Evolutionary conservation across 306 rosid genomes (phyloP), one percentile per base, ranked within the genome.

Genomic region (Lagenaria siceraria): DNA sequence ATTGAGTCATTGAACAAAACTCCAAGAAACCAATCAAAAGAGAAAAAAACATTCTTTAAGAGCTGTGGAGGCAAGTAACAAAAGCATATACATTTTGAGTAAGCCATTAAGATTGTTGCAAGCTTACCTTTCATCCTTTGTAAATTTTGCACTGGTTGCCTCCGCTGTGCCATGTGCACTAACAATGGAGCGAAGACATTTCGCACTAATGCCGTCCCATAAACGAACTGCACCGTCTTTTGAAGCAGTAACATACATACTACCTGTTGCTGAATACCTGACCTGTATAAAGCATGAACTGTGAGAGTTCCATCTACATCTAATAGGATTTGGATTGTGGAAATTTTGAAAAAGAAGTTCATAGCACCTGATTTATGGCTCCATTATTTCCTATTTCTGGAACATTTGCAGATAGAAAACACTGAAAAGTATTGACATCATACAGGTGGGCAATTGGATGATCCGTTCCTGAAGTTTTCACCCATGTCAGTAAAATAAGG

Each of bases 161-260:
- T 94, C 98, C 21, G 86, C 82, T 21, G 88, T 81, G 78, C 91
- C 95, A 81, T 94, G 98, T 73, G 96, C 95, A 78, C 87, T 92
- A 54, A 77, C 86, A 75, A 94, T 86, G 73, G 93, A 80, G 69
- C 93, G 90, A 76, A 86, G 86, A 81, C 96, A 91, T 76, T 77
- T 83, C 49, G 97, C 95, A 83, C 88, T 87, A 80, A 89, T 77
- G 74, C 97, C 97, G 82, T 94, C 97, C 98, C 97, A 94, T 81
- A 94, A 71, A 56, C 93, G 89, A 81, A 94, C 80, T 38, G 87
- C 86, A 75, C 97, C 92, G 54, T 91, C 94, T 86, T 94, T 91
- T 27, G 97, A 94, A 78, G 97, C 98, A 79, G 98, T 91, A 69
- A 90, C 96, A 81, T 91, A 91, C 96, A 90, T 87, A 80, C 88